phyloP scores from a whole-genome alignment of 768 basidiomycete species.

The Amanita thiersii region DNA sequence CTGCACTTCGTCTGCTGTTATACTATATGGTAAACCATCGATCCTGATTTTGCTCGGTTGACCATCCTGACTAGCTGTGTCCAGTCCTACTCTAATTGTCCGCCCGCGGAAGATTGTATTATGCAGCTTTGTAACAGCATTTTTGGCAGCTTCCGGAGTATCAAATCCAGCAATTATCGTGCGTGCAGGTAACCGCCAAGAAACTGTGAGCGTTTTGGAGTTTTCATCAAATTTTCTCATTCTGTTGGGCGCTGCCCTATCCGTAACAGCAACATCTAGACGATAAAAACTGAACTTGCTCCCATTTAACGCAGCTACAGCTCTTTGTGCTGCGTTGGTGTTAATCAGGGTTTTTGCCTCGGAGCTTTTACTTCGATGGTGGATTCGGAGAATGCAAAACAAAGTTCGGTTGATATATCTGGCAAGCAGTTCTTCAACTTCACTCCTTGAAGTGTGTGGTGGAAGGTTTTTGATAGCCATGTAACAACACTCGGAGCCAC shows the following conservation, averaged over 20 bases:
- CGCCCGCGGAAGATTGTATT: slow-evolving; percentile 27
- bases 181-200: slow-evolving; percentile 41
- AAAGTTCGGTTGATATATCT: slow-evolving; percentile 30
- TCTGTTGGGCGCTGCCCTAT: slow-evolving; percentile 25
- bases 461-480: slow-evolving; percentile 12
- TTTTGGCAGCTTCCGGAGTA: slow-evolving; percentile 20
- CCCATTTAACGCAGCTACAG: slow-evolving; percentile 37
- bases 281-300: slow-evolving; percentile 35
- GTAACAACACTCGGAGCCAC: slow-evolving; percentile 12
- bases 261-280: slow-evolving; percentile 33
- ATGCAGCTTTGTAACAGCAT: slow-evolving; percentile 29
- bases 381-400: slow-evolving; percentile 26
- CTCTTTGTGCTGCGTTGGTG: slow-evolving; percentile 26
- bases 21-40: background rate
- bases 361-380: slow-evolving; percentile 16
- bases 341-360: slow-evolving; percentile 39
- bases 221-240: slow-evolving; percentile 30
- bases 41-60: background rate
- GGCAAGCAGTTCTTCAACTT: slow-evolving; percentile 13
- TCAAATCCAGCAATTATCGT: slow-evolving; percentile 37
- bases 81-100: slow-evolving; percentile 37
- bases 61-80: slow-evolving; percentile 20
- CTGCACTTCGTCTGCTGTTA: background rate
- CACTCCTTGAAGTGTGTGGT: slow-evolving; percentile 4
- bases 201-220: slow-evolving; percentile 34